These are phyloP conservation scores for Akebia trifoliata DNA, from an alignment of 164 flowering plant species.

Conservation along the genomic window DNA sequence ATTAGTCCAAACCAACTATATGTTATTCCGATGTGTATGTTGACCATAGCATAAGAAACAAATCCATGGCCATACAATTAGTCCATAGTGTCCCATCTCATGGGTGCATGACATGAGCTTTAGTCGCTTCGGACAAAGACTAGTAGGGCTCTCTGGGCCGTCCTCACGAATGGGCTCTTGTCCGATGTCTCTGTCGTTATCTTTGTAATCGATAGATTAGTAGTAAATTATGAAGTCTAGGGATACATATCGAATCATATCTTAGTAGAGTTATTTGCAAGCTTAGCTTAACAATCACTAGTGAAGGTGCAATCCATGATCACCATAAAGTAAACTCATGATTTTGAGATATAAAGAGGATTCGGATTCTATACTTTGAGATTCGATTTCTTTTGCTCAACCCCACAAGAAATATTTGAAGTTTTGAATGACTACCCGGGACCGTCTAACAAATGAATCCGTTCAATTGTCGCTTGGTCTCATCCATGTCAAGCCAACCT, in stretches of 20 bases:
- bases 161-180: not conserved
- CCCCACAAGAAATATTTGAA: not conserved
- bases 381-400: not conserved
- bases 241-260: constrained; percentile 13
- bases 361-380: constrained; percentile 2
- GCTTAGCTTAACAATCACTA: constrained; percentile 15
- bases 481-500: not conserved
- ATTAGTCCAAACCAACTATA: constrained; percentile 1
- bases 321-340: not conserved
- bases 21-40: constrained; percentile 5
- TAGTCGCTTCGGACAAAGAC: constrained; percentile 9
- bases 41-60: constrained; percentile 9
- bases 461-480: not conserved
- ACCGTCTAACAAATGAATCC: not conserved
- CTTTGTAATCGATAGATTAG: not conserved
- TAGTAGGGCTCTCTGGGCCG: constrained; percentile 1
- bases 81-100: constrained; percentile 6
- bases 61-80: constrained; percentile 9
- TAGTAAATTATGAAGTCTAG: constrained; percentile 2
- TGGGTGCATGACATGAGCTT: constrained; percentile 5
- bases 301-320: constrained; percentile 1
- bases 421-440: not conserved
- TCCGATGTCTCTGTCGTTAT: constrained; percentile 6
- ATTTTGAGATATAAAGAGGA: constrained; percentile 1
- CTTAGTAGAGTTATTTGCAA: not conserved